Percentiles rank a stretch among this genome's conserved stretches.
These are phyloP conservation scores for Amauroascus verrucosus DNA, from an alignment of 2,329 filamentous ascomycete species.

Conservation along the genomic window DNA sequence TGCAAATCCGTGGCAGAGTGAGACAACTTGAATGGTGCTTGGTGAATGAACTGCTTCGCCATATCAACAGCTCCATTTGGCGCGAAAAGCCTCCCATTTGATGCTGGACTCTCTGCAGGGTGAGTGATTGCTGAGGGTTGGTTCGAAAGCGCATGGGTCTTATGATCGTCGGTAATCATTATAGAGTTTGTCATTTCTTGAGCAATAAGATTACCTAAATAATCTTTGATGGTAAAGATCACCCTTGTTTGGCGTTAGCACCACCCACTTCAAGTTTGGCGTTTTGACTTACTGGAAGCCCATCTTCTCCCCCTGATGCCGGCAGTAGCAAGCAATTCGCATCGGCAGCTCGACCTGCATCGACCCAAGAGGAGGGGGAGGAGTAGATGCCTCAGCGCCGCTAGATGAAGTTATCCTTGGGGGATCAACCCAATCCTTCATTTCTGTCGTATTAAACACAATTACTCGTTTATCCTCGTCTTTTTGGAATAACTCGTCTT, in stretches of 20 bases:
- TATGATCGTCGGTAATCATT: constrained; percentile 97
- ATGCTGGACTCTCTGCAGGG: constrained; percentile 32
- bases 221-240: constrained; percentile 89
- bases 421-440: constrained; percentile 69
- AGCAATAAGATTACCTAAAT: constrained; percentile 62
- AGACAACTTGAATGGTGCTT: constrained; percentile 44
- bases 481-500: constrained; percentile 76
- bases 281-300: constrained; percentile 55
- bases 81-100: constrained; percentile 37
- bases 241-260: constrained; percentile 42
- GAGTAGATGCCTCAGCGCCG: constrained; percentile 27
- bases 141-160: constrained; percentile 55
- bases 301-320: constrained; percentile 85
- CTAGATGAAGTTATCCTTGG: constrained; percentile 45
- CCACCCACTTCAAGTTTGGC: background rate
- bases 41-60: constrained; percentile 26
- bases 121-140: constrained; percentile 27
- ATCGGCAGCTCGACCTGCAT: constrained; percentile 79
- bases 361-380: constrained; percentile 43
- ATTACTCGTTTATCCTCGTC: constrained; percentile 74
- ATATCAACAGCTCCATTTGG: constrained; percentile 26
- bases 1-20: constrained; percentile 56
- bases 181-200: constrained; percentile 81
- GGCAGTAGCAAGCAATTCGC: constrained; percentile 94
- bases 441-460: constrained; percentile 81